phyloP scores from a whole-genome alignment of 768 basidiomycete genomes.

The Tulasnella sp. region DNA sequence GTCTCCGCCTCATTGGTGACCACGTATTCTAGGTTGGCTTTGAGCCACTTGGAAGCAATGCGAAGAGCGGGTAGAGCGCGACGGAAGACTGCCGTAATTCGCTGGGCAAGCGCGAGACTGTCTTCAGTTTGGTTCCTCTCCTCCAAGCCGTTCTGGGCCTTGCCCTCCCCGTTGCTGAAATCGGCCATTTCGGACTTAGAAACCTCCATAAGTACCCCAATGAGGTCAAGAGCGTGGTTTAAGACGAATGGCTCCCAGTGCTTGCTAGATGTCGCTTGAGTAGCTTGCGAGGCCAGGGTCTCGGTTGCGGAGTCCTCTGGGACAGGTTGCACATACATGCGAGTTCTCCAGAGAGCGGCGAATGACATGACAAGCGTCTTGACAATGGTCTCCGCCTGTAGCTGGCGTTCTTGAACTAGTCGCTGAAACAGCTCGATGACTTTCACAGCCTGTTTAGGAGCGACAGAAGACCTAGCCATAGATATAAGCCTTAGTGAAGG shows the following conservation, averaged over 20 bases:
- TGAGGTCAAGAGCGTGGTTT: slow-evolving; percentile 57
- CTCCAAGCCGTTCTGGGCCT: not conserved
- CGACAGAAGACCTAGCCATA: slow-evolving; percentile 8
- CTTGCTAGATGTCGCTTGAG: slow-evolving; percentile 27
- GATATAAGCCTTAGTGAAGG: slow-evolving; percentile 22
- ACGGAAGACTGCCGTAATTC: slow-evolving; percentile 78
- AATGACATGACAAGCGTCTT: slow-evolving; percentile 66
- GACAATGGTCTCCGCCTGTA: slow-evolving; percentile 69
- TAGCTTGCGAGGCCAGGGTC: slow-evolving; percentile 15
- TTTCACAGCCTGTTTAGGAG: slow-evolving; percentile 26
- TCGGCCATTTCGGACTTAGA: slow-evolving; percentile 55
- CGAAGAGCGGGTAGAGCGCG: slow-evolving; percentile 80
- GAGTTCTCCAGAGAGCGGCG: slow-evolving; percentile 77
- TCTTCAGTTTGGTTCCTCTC: slow-evolving; percentile 26
- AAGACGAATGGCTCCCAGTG: slow-evolving; percentile 58
- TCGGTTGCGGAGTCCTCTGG: slow-evolving; percentile 27
- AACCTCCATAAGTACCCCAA: slow-evolving; percentile 55
- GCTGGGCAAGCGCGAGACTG: slow-evolving; percentile 60
- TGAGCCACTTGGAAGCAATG: slow-evolving; percentile 83
- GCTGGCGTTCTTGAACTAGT: slow-evolving; percentile 58
- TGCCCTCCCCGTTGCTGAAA: slow-evolving; percentile 31
- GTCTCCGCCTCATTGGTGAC: slow-evolving; percentile 29
- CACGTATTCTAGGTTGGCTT: slow-evolving; percentile 57
- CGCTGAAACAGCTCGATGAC: slow-evolving; percentile 50
- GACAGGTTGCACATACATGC: slow-evolving; percentile 48